Percentiles rank a stretch among this genome's conserved stretches.
Evolutionary conservation across 192 early-diverging fungal species (phyloP).

Genomic region (Helicostylum pulchrum): DNA sequence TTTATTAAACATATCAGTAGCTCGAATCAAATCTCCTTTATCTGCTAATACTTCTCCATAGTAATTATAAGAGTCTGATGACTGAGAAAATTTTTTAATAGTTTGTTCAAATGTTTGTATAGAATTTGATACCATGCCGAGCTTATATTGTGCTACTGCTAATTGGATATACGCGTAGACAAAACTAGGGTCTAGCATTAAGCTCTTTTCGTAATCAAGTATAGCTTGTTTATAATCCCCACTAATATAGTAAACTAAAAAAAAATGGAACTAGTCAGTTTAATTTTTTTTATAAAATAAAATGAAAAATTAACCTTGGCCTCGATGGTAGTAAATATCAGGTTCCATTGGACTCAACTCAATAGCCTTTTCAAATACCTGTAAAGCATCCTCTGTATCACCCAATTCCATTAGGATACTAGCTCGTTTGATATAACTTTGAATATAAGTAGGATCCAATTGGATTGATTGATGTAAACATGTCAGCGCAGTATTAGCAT

Average conservation of each 20-base stretch:
- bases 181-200: conserved; percentile 73
- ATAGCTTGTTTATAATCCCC: conserved; percentile 73
- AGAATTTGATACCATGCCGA: conserved; percentile 67
- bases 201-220: conserved; percentile 77
- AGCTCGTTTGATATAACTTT: conserved; percentile 86
- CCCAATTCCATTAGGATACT: conserved; percentile 81
- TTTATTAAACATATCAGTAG: conserved; percentile 81
- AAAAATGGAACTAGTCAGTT: not conserved
- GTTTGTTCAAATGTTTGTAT: conserved; percentile 78
- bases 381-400: conserved; percentile 46
- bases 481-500: conserved; percentile 65
- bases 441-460: conserved; percentile 72
- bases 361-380: conserved; percentile 68
- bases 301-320: conserved; percentile 29
- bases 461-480: conserved; percentile 79
- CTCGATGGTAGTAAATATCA: conserved; percentile 87
- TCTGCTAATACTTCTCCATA: conserved; percentile 93
- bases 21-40: conserved; percentile 76
- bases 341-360: conserved; percentile 68
- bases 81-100: conserved; percentile 70
- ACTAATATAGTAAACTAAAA: conserved; percentile 72
- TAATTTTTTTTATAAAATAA: not conserved
- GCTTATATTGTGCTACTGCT: conserved; percentile 87
- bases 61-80: conserved; percentile 93
- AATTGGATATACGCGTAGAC: conserved; percentile 93